phyloP scores from a whole-genome alignment of 2,329 filamentous ascomycete species.

The Exophiala oligosperma region DNA sequence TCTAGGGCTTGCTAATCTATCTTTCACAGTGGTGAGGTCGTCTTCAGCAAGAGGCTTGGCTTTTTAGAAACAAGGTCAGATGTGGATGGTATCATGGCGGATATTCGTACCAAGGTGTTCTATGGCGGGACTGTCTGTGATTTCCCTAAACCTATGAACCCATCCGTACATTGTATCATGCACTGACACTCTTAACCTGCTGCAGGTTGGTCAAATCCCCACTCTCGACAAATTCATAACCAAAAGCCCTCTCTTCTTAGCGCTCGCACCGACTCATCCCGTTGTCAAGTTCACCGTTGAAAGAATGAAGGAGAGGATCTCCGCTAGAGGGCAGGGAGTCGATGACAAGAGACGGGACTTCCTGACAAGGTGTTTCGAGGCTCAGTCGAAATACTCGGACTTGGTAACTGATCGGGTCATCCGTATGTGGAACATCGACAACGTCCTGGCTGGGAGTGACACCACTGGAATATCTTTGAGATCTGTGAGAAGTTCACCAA shows the following conservation, averaged over 20 bases:
- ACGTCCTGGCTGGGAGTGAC: conserved; percentile 15
- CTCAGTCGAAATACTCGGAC: conserved; percentile 1
- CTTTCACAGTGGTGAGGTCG: conserved; percentile 32
- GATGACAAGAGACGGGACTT: conserved; percentile 2
- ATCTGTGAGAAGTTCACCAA: not conserved
- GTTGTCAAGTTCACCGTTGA: conserved; percentile 65
- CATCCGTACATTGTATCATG: not conserved
- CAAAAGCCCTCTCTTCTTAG: conserved; percentile 48
- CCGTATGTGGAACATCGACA: not conserved
- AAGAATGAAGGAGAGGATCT: conserved; percentile 58
- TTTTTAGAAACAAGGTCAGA: conserved; percentile 11
- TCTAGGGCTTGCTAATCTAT: conserved; percentile 33
- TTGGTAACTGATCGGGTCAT: conserved; percentile 4
- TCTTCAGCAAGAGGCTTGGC: conserved; percentile 34
- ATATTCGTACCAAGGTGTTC: conserved; percentile 25
- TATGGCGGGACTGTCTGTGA: conserved; percentile 5
- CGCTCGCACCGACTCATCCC: conserved; percentile 68
- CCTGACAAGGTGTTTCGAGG: conserved; percentile 4
- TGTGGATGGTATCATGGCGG: conserved; percentile 12
- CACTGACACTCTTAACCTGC: not conserved
- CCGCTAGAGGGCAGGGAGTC: conserved; percentile 18
- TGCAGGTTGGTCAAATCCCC: conserved; percentile 17
- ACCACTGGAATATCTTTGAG: conserved; percentile 16
- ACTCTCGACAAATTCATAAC: conserved; percentile 11
- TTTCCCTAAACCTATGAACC: not conserved